Evolutionary conservation across 768 basidiomycete genomes (phyloP).

Genomic region (Chalciporus sphaerocephalus): DNA sequence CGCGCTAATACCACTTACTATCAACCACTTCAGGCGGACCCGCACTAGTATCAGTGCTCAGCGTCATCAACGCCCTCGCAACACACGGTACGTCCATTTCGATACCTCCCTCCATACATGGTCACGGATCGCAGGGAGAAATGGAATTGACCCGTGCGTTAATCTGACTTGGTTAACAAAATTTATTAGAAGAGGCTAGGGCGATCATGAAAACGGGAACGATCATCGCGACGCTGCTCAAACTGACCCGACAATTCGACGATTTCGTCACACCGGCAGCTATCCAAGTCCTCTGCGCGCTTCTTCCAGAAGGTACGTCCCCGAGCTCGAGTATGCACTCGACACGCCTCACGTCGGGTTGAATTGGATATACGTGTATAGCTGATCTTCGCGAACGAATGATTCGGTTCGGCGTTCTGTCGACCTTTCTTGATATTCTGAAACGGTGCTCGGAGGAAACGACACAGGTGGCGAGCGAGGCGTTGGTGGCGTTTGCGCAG

Average conservation of each 20-base stretch:
- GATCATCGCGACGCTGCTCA: conserved; percentile 16
- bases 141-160: too few relatives aligned
- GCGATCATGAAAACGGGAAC: conserved; percentile 3
- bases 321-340: too few relatives aligned
- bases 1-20: too few relatives aligned
- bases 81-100: conserved; percentile 8
- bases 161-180: too few relatives aligned
- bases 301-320: conserved; percentile 22
- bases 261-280: conserved; percentile 30
- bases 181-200: conserved; percentile 8
- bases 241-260: conserved; percentile 19
- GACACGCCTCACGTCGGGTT: too few relatives aligned
- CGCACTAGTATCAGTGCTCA: conserved; percentile 22
- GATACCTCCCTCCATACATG: not conserved
- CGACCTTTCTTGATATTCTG: conserved; percentile 19
- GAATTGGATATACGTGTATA: conserved; percentile 3
- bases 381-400: conserved; percentile 20
- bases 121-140: too few relatives aligned
- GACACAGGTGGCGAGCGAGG: conserved; percentile 11
- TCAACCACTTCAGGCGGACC: conserved; percentile 17
- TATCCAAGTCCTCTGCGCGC: conserved; percentile 20
- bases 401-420: conserved; percentile 13
- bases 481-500: conserved; percentile 14
- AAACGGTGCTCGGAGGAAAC: conserved; percentile 18
- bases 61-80: conserved; percentile 15